Conservation (phyloP, 371 early-diverging fungal genomes). For the Rhizopus sp. region DNA sequence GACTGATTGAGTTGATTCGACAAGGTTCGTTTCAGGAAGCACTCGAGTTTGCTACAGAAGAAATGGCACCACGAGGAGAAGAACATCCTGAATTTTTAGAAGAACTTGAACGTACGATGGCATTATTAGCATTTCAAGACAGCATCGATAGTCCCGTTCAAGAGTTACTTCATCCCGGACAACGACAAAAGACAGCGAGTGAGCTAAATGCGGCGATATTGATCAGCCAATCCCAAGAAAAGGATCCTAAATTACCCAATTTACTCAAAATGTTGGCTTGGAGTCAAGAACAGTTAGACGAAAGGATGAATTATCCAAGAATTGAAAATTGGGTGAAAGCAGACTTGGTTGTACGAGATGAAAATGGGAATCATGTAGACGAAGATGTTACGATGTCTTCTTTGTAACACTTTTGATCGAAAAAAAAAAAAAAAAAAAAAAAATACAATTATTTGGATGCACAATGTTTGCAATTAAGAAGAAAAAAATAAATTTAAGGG, state of each 20-base stretch:
- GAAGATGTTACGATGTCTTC: constrained; percentile 26
- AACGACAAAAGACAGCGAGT: constrained; percentile 90
- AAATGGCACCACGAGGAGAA: constrained; percentile 94
- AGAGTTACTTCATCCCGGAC: constrained; percentile 81
- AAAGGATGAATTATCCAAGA: constrained; percentile 78
- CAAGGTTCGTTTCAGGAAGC: constrained; percentile 80
- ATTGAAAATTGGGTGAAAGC: constrained; percentile 84
- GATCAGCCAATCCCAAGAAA: constrained; percentile 87
- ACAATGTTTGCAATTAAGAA: constrained; percentile 4
- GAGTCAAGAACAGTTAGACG: constrained; percentile 89
- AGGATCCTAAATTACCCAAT: constrained; percentile 90
- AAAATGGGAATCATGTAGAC: constrained; percentile 32
- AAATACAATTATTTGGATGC: neutral
- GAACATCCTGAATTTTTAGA: constrained; percentile 92
- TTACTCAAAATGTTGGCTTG: constrained; percentile 89
- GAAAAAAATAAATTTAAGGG: constrained; percentile 3
- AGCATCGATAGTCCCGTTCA: constrained; percentile 68
- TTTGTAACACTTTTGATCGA: constrained; percentile 4
- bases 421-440: constrained; percentile 1
- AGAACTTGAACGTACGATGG: constrained; percentile 95
- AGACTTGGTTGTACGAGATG: constrained; percentile 59
- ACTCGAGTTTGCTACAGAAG: constrained; percentile 94
- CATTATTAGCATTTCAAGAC: constrained; percentile 89
- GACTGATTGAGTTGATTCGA: constrained; percentile 92
- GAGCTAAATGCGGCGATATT: constrained; percentile 95